phyloP scores from a whole-genome alignment of 768 basidiomycete species.

The Tricholomella constricta region DNA sequence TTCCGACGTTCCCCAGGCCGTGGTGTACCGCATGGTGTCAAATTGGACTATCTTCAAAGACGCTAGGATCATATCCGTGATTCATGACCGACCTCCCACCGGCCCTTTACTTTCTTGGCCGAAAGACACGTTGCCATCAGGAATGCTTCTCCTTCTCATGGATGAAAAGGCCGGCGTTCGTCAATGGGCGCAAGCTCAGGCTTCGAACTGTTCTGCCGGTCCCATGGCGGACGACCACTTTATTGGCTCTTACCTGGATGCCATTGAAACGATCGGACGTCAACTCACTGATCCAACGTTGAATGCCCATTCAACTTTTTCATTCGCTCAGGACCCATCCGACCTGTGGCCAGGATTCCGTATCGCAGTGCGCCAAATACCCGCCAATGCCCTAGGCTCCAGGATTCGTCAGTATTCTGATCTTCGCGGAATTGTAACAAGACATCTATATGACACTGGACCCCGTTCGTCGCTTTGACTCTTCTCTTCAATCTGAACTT shows the following conservation, averaged over 20 bases:
- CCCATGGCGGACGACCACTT: slow-evolving; percentile 56
- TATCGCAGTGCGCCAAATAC: slow-evolving; percentile 53
- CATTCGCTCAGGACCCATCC: slow-evolving; percentile 38
- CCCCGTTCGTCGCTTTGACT: slow-evolving; percentile 49
- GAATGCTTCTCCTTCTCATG: slow-evolving; percentile 59
- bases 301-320: slow-evolving; percentile 11
- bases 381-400: slow-evolving; percentile 40
- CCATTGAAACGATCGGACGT: slow-evolving; percentile 42
- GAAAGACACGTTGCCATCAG: slow-evolving; percentile 56
- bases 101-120: slow-evolving; percentile 52
- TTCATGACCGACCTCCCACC: slow-evolving; percentile 41
- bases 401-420: slow-evolving; percentile 39
- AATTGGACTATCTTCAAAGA: slow-evolving; percentile 62
- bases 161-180: slow-evolving; percentile 51
- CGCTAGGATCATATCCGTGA: slow-evolving; percentile 42
- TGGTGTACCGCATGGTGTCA: slow-evolving; percentile 63
- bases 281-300: slow-evolving; percentile 11
- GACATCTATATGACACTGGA: slow-evolving; percentile 62
- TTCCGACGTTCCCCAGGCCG: slow-evolving; percentile 46
- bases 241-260: slow-evolving; percentile 44
- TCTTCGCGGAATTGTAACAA: slow-evolving; percentile 54
- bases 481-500: slow-evolving; percentile 11
- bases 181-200: slow-evolving; percentile 58
- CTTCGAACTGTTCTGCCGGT: slow-evolving; percentile 34
- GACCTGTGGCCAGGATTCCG: slow-evolving; percentile 57